Conservation (phyloP, 2,329 filamentous ascomycete genomes). For the Aspergillus sp. region DNA sequence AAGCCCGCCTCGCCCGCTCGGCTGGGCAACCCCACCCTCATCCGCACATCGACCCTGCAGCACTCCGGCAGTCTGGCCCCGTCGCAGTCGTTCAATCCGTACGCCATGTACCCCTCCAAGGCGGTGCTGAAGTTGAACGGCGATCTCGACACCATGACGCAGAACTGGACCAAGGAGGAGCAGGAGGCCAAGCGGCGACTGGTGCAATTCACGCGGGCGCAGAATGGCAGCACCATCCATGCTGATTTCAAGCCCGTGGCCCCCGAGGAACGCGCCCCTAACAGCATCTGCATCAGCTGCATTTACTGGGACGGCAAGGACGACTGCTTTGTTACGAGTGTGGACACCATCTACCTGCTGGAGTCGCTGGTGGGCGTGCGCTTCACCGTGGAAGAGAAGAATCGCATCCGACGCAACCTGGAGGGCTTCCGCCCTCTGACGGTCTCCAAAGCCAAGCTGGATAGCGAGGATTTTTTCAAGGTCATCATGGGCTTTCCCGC, state of each 20-base stretch:
- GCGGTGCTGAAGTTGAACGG: conserved; percentile 82
- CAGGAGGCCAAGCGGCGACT: conserved; percentile 75
- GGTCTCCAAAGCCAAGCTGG: conserved; percentile 86
- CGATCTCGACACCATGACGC: conserved; percentile 79
- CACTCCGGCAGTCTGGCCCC: conserved; percentile 50
- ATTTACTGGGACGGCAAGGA: conserved; percentile 94
- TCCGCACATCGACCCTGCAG: conserved; percentile 67
- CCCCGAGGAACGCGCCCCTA: conserved; percentile 73
- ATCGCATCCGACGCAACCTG: conserved; percentile 90
- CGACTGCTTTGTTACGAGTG: conserved; percentile 91
- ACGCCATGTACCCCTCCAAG: conserved; percentile 79
- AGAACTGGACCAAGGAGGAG: conserved; percentile 81
- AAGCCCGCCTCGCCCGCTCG: conserved; percentile 47
- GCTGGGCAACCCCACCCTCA: conserved; percentile 57
- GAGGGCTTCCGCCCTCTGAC: conserved; percentile 92
- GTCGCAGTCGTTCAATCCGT: conserved; percentile 67
- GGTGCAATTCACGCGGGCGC: conserved; percentile 82
- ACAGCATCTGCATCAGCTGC: conserved; percentile 94
- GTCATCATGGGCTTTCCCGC: conserved; percentile 96
- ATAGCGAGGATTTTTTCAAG: conserved; percentile 98
- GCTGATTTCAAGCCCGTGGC: conserved; percentile 77
- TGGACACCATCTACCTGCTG: conserved; percentile 93
- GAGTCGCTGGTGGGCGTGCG: conserved; percentile 83
- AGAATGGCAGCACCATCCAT: conserved; percentile 77
- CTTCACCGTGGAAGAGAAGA: conserved; percentile 98